Base-by-base conservation (phyloP, 148 eudicot species). In the Rhododendron kiyosumense region DNA sequence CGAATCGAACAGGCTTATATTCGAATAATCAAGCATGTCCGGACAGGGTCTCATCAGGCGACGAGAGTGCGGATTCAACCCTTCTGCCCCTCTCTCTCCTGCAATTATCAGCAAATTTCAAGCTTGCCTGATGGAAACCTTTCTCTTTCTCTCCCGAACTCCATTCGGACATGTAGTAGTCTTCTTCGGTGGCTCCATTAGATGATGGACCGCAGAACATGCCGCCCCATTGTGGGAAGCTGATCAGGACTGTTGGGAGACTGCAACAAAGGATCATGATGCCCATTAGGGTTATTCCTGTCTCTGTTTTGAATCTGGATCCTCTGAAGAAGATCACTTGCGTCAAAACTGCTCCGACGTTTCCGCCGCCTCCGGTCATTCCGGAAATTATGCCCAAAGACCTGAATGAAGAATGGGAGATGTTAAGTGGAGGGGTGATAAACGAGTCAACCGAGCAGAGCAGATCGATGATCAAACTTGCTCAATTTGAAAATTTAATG, bases 161-260 rank as follows among this genome's bases (percentile, higher is more conserved):
- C 96, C 95, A 96, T 81, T 96, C 98, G 1, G 86, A 54, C 83
- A 91, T 63, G 87, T 96, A 95, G 86, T 94, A 96, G 81, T 93
- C 94, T 54, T 91, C 95, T 86, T 96, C 99, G 0, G 95, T 87
- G 12, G 48, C 17, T 49, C 89, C 86, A 34, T 84, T 80, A 0
- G 87, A 32, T 4, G 90, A 85, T 14, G 98, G 94, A 24, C 97
- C 97, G 17, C 86, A 90, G 65, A 96, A 92, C 94, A 95, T 93
- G 3, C 99, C 97, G 0, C 97, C 99, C 99, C 99, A 96, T 83
- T 93, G 96, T 28, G 93, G 93, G 84, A 95, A 95, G 92, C 92
- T 80, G 71, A 93, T 93, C 18, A 93, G 51, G 41, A 49, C 15
- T 48, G 95, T 85, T 1, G 92, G 90, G 18, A 92, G 80, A 1